Percentiles rank a stretch among this genome's conserved stretches.
phyloP scores from a whole-genome alignment of 169 alveolate species.

The Cryptosporidium parvum region DNA sequence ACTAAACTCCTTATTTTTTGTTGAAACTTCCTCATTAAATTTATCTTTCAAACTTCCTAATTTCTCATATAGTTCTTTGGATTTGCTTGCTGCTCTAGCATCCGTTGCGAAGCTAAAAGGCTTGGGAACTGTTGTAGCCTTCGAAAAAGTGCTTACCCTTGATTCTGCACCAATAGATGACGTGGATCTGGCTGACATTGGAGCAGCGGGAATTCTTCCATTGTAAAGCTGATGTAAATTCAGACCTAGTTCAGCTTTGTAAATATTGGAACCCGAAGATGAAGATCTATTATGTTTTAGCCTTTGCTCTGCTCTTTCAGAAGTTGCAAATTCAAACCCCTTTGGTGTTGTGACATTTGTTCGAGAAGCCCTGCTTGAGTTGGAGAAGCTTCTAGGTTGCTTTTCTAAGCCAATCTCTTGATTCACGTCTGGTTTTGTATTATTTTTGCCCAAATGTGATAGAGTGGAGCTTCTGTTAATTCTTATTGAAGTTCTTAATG shows the following conservation, averaged over 20 bases:
- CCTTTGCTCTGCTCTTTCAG: slow-evolving; percentile 65
- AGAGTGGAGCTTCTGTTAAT: slow-evolving; percentile 8
- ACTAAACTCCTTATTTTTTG: slow-evolving; percentile 38
- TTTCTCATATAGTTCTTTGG: slow-evolving; percentile 27
- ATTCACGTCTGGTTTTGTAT: slow-evolving; percentile 3
- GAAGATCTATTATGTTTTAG: slow-evolving; percentile 6
- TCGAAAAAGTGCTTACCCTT: slow-evolving; percentile 25
- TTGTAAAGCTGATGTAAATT: slow-evolving; percentile 28
- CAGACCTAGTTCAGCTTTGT: slow-evolving; percentile 5
- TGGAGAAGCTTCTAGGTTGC: slow-evolving; percentile 2
- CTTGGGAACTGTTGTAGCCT: slow-evolving; percentile 57
- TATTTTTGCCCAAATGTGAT: neutral
- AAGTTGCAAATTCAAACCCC: slow-evolving; percentile 66
- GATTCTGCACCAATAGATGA: slow-evolving; percentile 73
- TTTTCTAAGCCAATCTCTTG: neutral
- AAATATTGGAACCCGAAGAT: slow-evolving; percentile 1
- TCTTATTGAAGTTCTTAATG: slow-evolving; percentile 53
- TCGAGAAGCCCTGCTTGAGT: neutral
- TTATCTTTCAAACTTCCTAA: slow-evolving; percentile 3
- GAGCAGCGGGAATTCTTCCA: slow-evolving; percentile 9
- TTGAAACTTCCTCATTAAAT: slow-evolving; percentile 48
- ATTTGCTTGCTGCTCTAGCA: slow-evolving; percentile 53
- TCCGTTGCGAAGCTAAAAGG: slow-evolving; percentile 68
- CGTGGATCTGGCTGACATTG: slow-evolving; percentile 59
- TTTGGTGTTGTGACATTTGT: slow-evolving; percentile 58